phyloP scores from a whole-genome alignment of 140 eudicot genomes.

The Flaveria floridana region DNA sequence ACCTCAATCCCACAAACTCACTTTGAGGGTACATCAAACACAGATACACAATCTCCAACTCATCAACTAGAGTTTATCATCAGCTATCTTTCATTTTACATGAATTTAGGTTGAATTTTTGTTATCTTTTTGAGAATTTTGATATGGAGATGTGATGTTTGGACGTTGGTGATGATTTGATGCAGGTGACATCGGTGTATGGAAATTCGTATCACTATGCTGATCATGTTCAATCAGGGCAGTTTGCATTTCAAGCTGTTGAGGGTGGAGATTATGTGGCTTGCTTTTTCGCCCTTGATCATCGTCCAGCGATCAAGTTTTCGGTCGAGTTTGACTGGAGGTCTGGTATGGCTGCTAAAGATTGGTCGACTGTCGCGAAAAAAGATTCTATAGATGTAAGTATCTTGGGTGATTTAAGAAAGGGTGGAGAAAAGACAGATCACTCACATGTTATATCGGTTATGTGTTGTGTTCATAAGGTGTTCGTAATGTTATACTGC shows the following conservation, averaged over 20 bases:
- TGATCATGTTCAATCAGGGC: conserved; percentile 63
- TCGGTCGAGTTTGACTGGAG: conserved; percentile 63
- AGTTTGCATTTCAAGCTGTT: conserved; percentile 48
- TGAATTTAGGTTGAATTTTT: neutral
- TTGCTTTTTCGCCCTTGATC: conserved; percentile 56
- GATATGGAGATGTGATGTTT: too few relatives aligned
- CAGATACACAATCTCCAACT: neutral
- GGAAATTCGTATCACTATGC: conserved; percentile 56
- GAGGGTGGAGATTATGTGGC: conserved; percentile 75
- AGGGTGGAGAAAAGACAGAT: neutral
- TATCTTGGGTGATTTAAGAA: neutral
- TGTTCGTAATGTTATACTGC: too few relatives aligned
- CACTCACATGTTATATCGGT: too few relatives aligned
- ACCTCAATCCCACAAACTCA: conserved; percentile 66
- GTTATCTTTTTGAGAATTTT: neutral
- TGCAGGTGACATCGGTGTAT: conserved; percentile 50
- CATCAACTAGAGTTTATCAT: neutral
- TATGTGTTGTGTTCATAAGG: too few relatives aligned
- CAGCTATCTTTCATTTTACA: neutral
- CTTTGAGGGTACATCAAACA: conserved; percentile 49
- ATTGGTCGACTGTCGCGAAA: conserved; percentile 58
- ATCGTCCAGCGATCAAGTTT: conserved; percentile 43
- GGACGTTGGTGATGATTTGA: neutral
- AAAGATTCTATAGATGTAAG: conserved; percentile 57
- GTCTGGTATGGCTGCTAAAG: conserved; percentile 68